phyloP scores from a whole-genome alignment of 2,329 filamentous ascomycete species.

The Dactylonectria macrodidyma region DNA sequence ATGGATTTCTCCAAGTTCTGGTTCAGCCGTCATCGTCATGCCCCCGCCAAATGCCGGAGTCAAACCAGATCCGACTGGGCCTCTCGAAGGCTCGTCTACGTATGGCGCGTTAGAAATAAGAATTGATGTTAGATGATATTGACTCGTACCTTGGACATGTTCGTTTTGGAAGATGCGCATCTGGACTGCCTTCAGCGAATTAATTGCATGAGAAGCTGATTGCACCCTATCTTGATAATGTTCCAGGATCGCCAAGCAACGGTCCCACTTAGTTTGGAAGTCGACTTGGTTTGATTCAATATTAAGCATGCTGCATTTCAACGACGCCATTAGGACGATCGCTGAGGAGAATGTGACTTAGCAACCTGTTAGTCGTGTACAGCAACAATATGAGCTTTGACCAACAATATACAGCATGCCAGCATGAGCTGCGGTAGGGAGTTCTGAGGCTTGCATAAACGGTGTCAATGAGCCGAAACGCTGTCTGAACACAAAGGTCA shows the following conservation, averaged over 20 bases:
- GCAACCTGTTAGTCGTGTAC: neutral
- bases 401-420: conserved; percentile 11
- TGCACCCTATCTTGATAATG: conserved; percentile 14
- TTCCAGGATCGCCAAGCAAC: neutral
- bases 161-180: neutral
- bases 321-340: conserved; percentile 10
- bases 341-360: conserved; percentile 16
- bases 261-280: conserved; percentile 8
- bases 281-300: neutral
- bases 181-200: neutral
- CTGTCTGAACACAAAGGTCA: conserved; percentile 6
- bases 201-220: conserved; percentile 6
- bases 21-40: neutral
- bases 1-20: neutral
- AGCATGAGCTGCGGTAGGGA: conserved; percentile 8
- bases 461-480: conserved; percentile 9
- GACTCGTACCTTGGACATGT: neutral
- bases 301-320: neutral
- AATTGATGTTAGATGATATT: neutral
- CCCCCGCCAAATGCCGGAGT: neutral
- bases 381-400: neutral
- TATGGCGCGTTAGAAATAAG: neutral
- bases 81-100: neutral
- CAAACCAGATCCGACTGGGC: neutral
- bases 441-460: neutral